Conservation (phyloP, 768 basidiomycete genomes). For the Suillus paluster region DNA sequence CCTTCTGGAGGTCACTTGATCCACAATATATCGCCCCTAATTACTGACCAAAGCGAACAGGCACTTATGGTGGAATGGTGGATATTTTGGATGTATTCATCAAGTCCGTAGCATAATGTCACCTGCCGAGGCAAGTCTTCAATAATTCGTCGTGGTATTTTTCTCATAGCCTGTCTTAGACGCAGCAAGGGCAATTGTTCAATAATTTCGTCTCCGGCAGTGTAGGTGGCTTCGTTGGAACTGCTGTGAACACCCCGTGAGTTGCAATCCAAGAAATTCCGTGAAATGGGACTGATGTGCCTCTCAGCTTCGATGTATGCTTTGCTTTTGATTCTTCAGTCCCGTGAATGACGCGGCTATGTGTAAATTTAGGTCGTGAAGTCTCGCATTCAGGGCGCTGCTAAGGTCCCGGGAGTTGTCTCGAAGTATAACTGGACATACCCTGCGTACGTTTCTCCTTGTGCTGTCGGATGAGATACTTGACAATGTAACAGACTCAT, state of each 20-base stretch:
- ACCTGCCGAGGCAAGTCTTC: constrained; percentile 71
- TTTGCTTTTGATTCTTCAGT: neutral
- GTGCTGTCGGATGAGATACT: neutral
- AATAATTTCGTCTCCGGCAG: constrained; percentile 95
- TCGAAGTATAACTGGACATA: constrained; percentile 97
- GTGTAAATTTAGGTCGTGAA: constrained; percentile 76
- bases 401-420: constrained; percentile 64
- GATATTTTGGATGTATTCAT: constrained; percentile 94
- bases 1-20: constrained; percentile 88
- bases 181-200: constrained; percentile 67
- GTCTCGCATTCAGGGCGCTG: constrained; percentile 87
- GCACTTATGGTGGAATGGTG: constrained; percentile 92
- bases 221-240: constrained; percentile 90
- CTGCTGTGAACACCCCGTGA: constrained; percentile 90
- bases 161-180: constrained; percentile 41
- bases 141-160: neutral
- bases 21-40: neutral
- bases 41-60: constrained; percentile 38
- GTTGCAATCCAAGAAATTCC: constrained; percentile 23
- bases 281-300: constrained; percentile 13
- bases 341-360: neutral
- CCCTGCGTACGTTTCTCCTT: constrained; percentile 58
- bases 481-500: constrained; percentile 47
- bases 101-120: constrained; percentile 82
- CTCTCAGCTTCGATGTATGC: constrained; percentile 51